Evolutionary conservation across 2,329 filamentous ascomycete species (phyloP).

Genomic region (Arthrobotrys iridis): DNA sequence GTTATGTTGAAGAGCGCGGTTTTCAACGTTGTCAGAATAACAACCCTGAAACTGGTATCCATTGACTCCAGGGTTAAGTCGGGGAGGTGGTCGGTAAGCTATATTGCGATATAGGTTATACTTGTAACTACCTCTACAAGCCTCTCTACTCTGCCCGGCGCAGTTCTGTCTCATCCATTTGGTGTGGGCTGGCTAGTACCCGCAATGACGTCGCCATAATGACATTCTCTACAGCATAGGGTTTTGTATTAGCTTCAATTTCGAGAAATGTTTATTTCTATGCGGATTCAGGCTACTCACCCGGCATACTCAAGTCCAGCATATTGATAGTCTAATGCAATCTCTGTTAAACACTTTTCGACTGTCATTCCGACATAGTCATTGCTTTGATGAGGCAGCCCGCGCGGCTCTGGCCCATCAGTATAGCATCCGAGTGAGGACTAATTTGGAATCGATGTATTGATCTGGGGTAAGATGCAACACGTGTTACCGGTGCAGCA

Average conservation of each 20-base stretch:
- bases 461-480: background rate
- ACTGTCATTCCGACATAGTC: background rate
- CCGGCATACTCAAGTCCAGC: background rate
- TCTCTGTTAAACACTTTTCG: background rate
- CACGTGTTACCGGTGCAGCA: background rate
- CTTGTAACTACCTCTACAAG: slow-evolving; percentile 1
- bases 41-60: background rate
- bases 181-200: background rate
- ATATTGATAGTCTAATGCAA: background rate
- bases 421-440: background rate
- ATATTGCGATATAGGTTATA: slow-evolving; percentile 6
- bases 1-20: background rate
- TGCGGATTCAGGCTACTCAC: no score
- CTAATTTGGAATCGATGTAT: background rate
- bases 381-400: background rate
- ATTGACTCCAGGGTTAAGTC: background rate
- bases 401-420: background rate
- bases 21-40: background rate
- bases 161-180: background rate
- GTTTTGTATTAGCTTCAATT: no score
- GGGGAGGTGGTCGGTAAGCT: background rate
- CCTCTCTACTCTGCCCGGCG: background rate
- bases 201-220: background rate
- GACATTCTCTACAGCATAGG: slow-evolving; percentile 12
- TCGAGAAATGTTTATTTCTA: no score